These are phyloP conservation scores for Vitis riparia DNA, from an alignment of 164 flowering plant species.

Conservation along the genomic window DNA sequence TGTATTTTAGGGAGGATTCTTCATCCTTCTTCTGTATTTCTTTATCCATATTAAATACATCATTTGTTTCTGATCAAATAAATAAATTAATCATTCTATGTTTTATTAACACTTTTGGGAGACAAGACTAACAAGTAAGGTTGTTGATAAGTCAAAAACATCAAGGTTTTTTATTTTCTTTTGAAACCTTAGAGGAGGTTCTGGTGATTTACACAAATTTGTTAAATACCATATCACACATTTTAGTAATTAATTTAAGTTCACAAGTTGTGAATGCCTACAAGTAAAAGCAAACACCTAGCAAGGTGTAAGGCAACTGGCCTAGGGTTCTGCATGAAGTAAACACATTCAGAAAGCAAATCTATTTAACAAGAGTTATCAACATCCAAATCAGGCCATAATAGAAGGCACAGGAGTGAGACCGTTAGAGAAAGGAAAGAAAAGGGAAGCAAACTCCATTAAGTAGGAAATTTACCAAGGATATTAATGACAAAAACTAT, in stretches of 20 bases:
- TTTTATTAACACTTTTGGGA: not conserved
- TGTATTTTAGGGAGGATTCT: no score
- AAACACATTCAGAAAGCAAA: not conserved
- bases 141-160: not conserved
- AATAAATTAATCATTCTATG: no score
- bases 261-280: not conserved
- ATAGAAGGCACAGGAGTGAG: no score
- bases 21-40: no score
- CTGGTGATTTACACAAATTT: not conserved
- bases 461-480: not conserved
- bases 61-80: no score
- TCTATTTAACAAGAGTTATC: not conserved
- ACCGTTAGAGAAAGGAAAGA: not conserved
- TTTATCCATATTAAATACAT: no score
- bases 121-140: not conserved
- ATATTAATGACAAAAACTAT: not conserved
- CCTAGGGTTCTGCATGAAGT: not conserved
- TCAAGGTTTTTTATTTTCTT: not conserved
- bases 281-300: not conserved
- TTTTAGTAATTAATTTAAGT: not conserved
- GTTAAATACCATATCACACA: not conserved
- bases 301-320: no score
- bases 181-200: no score
- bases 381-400: not conserved
- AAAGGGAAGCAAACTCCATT: not conserved